Conservation (phyloP, 352 stramenopile genomes). For the Phytophthora boehmeriae region DNA sequence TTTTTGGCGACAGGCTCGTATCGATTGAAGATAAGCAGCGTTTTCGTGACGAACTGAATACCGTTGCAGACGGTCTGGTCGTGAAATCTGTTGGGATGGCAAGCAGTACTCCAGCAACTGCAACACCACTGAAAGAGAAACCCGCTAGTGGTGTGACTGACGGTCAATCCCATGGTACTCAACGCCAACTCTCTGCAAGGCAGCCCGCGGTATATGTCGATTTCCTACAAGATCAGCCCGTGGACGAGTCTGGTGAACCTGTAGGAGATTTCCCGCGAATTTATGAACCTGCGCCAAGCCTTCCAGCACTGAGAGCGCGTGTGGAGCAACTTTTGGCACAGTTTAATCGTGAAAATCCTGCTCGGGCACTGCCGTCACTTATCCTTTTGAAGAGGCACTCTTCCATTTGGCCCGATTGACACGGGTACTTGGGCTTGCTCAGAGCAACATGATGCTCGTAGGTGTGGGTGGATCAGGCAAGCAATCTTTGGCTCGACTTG, state of each 20-base stretch:
- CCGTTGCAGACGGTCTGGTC: slow-evolving; percentile 54
- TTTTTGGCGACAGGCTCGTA: slow-evolving; percentile 82
- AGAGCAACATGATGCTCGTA: slow-evolving; percentile 92
- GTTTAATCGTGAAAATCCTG: slow-evolving; percentile 86
- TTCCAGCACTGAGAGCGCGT: slow-evolving; percentile 54
- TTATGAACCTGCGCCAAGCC: slow-evolving; percentile 71
- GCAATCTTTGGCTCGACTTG: slow-evolving; percentile 81
- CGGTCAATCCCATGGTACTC: not conserved
- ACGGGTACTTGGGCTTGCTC: slow-evolving; percentile 75
- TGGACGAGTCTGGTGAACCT: slow-evolving; percentile 86
- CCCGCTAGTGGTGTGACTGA: slow-evolving; percentile 1
- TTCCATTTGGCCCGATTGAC: slow-evolving; percentile 86
- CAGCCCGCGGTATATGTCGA: slow-evolving; percentile 69
- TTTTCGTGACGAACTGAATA: slow-evolving; percentile 61
- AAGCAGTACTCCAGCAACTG: slow-evolving; percentile 2
- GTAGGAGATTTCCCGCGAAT: slow-evolving; percentile 80
- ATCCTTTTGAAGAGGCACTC: slow-evolving; percentile 92
- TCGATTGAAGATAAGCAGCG: slow-evolving; percentile 73
- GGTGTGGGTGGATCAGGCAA: slow-evolving; percentile 91
- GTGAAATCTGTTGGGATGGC: slow-evolving; percentile 9
- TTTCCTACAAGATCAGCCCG: slow-evolving; percentile 81
- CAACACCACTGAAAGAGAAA: slow-evolving; percentile 31
- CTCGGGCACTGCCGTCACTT: slow-evolving; percentile 66
- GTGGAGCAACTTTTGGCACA: slow-evolving; percentile 68
- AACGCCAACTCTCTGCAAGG: slow-evolving; percentile 22